These are phyloP conservation scores for Potentilla sterilis DNA, from an alignment of 306 rosid genomes.

Conservation along the genomic window DNA sequence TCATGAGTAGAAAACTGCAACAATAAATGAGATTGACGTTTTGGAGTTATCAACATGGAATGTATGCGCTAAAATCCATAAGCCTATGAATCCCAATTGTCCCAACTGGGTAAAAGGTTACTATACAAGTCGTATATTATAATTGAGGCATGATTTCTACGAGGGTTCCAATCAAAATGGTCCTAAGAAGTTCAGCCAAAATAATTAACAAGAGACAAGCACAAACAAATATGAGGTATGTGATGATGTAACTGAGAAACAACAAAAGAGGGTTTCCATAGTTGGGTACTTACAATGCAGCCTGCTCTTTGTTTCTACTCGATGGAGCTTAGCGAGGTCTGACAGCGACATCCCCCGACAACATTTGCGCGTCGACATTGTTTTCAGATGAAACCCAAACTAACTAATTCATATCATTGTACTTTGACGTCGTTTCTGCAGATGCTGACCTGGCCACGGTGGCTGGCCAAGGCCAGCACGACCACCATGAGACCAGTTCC, in stretches of 20 bases:
- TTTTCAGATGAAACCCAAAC: background rate
- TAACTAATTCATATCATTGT: background rate
- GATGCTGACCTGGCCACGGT: background rate
- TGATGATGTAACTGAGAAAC: background rate
- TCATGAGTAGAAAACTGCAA: background rate
- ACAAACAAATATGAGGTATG: background rate
- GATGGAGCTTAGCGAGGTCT: background rate
- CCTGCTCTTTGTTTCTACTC: background rate
- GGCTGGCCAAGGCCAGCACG: background rate
- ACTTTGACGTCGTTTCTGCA: background rate
- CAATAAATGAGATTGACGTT: background rate
- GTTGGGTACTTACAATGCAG: constrained; percentile 4
- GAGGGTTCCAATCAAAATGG: constrained; percentile 4
- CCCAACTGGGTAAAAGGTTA: background rate
- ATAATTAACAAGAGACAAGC: background rate
- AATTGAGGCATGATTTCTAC: background rate
- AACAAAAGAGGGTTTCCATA: background rate
- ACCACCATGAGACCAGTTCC: background rate
- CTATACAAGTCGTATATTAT: background rate
- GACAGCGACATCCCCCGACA: background rate
- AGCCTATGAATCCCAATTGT: background rate
- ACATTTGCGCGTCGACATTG: background rate
- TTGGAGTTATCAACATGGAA: background rate
- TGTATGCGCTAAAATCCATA: background rate
- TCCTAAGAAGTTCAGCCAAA: constrained; percentile 2